A percentile compares a stretch with the other conserved stretches of the same genome.
These are phyloP conservation scores for Thielaviopsis euricoi DNA, from an alignment of 2,329 filamentous ascomycete genomes.

Conservation along the genomic window DNA sequence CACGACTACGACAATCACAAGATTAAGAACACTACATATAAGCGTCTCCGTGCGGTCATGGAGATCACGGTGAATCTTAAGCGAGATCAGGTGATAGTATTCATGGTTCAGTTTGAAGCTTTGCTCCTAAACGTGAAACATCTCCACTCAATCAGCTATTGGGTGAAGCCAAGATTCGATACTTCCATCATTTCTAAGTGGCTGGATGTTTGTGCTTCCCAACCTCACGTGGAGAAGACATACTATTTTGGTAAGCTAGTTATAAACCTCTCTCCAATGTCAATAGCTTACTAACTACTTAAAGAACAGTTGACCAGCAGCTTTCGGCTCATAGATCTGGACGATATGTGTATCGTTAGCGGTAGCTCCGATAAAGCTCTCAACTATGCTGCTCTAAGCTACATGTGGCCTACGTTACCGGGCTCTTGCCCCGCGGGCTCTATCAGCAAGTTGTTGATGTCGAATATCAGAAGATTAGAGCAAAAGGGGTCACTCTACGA, in stretches of 20 bases:
- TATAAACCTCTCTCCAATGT: background rate
- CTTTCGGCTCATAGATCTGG: background rate
- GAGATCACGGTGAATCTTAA: background rate
- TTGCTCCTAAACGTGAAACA: background rate
- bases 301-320: background rate
- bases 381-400: conserved; percentile 27
- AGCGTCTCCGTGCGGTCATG: background rate
- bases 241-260: background rate
- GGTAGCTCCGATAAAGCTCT: background rate
- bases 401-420: conserved; percentile 20
- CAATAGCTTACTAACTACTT: background rate
- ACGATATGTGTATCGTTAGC: background rate
- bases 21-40: background rate
- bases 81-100: background rate
- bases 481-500: background rate
- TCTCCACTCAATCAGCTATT: background rate
- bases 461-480: background rate
- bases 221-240: background rate
- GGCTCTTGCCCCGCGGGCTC: conserved; percentile 12
- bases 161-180: background rate
- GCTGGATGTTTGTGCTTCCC: background rate
- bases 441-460: background rate
- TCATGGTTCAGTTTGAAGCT: conserved; percentile 4
- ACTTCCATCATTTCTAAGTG: background rate
- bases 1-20: background rate